Evolutionary conservation across 2,329 filamentous ascomycete species (phyloP).

Genomic region (Nothophoma quercina): DNA sequence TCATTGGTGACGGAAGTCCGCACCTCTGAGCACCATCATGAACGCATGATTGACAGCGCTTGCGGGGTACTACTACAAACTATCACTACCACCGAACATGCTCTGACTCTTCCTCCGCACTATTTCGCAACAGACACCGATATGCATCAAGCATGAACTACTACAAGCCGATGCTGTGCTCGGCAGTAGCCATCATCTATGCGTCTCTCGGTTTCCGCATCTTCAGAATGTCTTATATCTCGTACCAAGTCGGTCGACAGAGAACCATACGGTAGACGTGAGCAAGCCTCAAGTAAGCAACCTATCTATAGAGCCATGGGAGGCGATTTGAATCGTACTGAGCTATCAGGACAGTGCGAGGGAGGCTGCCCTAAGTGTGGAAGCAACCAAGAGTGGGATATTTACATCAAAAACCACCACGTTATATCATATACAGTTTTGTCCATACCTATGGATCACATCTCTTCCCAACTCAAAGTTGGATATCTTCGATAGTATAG

Average conservation of each 20-base stretch:
- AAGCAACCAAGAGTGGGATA: no score
- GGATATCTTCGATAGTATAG: conserved; percentile 21
- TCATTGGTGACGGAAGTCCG: neutral
- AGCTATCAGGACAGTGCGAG: no score
- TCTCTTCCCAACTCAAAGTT: conserved; percentile 13
- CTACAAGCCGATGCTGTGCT: conserved; percentile 27
- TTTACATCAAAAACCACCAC: neutral
- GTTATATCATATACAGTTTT: no score
- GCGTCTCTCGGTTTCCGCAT: conserved; percentile 28
- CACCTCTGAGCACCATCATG: neutral
- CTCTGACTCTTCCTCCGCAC: no score
- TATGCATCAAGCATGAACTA: conserved; percentile 17
- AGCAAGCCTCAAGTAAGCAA: neutral
- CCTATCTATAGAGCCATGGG: no score
- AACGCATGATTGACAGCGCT: neutral
- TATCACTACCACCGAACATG: neutral
- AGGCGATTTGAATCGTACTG: no score
- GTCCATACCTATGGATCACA: conserved; percentile 7
- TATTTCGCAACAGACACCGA: neutral
- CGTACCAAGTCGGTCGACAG: conserved; percentile 11
- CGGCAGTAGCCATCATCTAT: conserved; percentile 25
- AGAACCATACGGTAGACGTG: neutral
- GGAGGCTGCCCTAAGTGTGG: no score
- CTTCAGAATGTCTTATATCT: conserved; percentile 21
- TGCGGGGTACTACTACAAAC: conserved; percentile 12